These are phyloP conservation scores for Exidia glandulosa DNA, from an alignment of 768 basidiomycete species.

Conservation along the genomic window DNA sequence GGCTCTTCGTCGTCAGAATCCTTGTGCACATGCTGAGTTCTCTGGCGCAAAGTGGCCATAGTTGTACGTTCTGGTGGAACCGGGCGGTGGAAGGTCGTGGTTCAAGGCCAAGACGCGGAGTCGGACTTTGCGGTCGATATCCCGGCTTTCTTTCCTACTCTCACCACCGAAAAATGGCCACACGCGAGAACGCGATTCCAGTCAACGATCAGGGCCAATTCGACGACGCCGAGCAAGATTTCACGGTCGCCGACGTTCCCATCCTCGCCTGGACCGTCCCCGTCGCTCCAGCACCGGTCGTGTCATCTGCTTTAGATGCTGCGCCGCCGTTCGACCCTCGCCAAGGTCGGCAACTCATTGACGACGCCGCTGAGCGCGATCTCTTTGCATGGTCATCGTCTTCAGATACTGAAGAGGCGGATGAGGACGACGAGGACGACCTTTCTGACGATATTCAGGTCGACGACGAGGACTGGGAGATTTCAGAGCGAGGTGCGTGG, in stretches of 20 bases:
- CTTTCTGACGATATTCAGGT: slow-evolving; percentile 48
- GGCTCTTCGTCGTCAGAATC: not conserved
- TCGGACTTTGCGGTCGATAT: no score
- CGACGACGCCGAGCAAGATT: slow-evolving; percentile 42
- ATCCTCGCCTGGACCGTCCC: slow-evolving; percentile 19
- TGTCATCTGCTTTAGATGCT: slow-evolving; percentile 5
- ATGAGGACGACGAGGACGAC: slow-evolving; percentile 29
- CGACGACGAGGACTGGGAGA: slow-evolving; percentile 85
- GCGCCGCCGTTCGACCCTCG: slow-evolving; percentile 12
- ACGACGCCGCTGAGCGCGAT: slow-evolving; percentile 12
- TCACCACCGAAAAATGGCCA: not conserved
- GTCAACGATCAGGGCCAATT: slow-evolving; percentile 37
- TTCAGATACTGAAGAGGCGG: slow-evolving; percentile 19
- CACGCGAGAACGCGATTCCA: not conserved
- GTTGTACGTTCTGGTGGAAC: no score
- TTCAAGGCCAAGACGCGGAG: no score
- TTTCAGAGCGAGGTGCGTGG: slow-evolving; percentile 62
- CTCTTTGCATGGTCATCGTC: slow-evolving; percentile 15
- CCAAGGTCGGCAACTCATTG: slow-evolving; percentile 22
- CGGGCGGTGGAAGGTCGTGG: no score
- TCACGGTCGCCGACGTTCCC: slow-evolving; percentile 31
- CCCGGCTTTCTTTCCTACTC: not conserved
- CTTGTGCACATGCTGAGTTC: not conserved
- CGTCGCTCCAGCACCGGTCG: slow-evolving; percentile 15
- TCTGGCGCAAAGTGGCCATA: not conserved